Conservation (phyloP, 2,329 filamentous ascomycete genomes). For the Ophiostoma sp. region DNA sequence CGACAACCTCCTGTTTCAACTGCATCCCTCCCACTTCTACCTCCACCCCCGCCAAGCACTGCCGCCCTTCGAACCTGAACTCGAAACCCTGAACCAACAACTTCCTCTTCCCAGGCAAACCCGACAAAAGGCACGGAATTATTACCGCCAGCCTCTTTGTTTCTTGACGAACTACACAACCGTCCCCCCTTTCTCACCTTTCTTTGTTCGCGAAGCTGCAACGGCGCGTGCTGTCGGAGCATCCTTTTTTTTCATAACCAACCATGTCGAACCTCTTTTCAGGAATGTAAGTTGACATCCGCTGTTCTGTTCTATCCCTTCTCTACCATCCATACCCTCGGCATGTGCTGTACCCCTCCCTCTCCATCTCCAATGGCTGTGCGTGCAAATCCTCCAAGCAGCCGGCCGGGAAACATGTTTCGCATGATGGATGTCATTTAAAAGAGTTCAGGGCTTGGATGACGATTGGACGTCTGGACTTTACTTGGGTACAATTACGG, state of each 20-base stretch:
- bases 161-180: not conserved
- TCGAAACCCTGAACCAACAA: not conserved
- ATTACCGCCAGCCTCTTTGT: not conserved
- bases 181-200: not conserved
- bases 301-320: not conserved
- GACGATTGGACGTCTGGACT: not conserved
- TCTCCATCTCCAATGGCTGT: not conserved
- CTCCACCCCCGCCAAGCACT: conserved; percentile 2
- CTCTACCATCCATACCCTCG: not conserved
- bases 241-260: not conserved
- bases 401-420: conserved; percentile 16
- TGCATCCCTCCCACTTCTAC: not conserved
- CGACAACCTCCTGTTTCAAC: conserved; percentile 22
- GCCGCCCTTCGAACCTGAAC: not conserved
- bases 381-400: conserved; percentile 16
- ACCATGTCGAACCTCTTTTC: conserved; percentile 38
- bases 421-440: conserved; percentile 9
- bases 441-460: not conserved
- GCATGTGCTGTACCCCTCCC: not conserved
- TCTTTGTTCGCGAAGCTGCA: conserved; percentile 13
- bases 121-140: not conserved
- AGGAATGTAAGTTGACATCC: conserved; percentile 31
- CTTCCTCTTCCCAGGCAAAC: not conserved
- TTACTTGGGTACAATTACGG: not conserved
- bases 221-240: conserved; percentile 14